Evolutionary conservation across 352 stramenopile genomes (phyloP), one percentile per base, ranked within the genome.

Genomic region (Aphanomyces cochlioides): DNA sequence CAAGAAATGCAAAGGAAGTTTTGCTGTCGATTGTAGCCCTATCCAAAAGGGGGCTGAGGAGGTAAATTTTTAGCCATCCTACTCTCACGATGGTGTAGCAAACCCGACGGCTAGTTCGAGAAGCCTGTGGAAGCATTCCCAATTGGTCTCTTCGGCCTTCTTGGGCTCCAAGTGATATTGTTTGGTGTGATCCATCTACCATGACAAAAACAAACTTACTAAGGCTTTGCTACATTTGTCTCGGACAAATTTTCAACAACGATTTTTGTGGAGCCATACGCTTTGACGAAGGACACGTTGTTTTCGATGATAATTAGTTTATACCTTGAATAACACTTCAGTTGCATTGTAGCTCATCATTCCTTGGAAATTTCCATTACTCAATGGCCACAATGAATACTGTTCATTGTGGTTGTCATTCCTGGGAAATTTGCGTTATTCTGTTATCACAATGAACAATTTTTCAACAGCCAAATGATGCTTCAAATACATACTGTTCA

Each of bases 1-100:
- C 43, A 50, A 50, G 43, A 50, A 50, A 50, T 50, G 43, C 10
- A 50, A 50, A 50, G 43, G 43, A 50, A n/a, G 10, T 50, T 12
- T n/a, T 50, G 10, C 10, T n/a, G 17, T 50, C 43, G 17, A 12
- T 50, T 50, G 10, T 2, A 12, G 43, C 43, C 10, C 17, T 50
- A 3, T n/a, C 43, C 43, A 50, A n/a, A 50, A n/a, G 10, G 10
- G 43, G 17, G 17, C 43, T 50, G 43, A 50, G 10, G 17, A 50
- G 43, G 43, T 50, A 50, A 50, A n/a, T 50, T 50, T n/a, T 50
- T 12, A 12, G 43, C 17, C 43, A 12, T 50, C 17, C 10, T n/a
- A n/a, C 17, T 50, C 43, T 50, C 10, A 50, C 17, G 10, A 50
- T 50, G 28, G 28, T 50, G 10, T 50, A 50, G 43, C 43, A 50